A percentile compares a stretch with the other conserved stretches of the same genome.
Conservation (phyloP, 371 early-diverging fungal genomes). For the Mortierella sp. region DNA sequence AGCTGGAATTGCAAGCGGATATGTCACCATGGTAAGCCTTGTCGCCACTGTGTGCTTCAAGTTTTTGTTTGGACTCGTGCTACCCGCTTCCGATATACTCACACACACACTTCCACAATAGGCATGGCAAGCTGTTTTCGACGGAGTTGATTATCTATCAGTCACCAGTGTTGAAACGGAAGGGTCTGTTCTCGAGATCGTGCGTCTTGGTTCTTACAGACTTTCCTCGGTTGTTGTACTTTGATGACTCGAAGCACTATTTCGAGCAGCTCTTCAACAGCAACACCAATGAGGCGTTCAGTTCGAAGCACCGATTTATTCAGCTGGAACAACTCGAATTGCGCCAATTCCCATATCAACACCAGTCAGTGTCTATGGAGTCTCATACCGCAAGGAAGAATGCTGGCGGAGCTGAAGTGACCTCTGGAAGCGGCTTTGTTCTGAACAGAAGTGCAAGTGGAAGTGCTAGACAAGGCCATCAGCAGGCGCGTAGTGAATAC, state of each 20-base stretch:
- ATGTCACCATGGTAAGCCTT: constrained; percentile 34
- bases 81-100: background rate
- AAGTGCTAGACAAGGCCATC: constrained; percentile 5
- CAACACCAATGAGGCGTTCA: constrained; percentile 18
- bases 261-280: constrained; percentile 41
- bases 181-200: constrained; percentile 70
- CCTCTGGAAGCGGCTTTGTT: constrained; percentile 23
- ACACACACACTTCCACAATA: too few relatives aligned
- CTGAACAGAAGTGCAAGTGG: constrained; percentile 11
- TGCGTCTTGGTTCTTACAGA: constrained; percentile 76
- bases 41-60: background rate
- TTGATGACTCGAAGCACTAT: constrained; percentile 63
- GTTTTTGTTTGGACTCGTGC: background rate
- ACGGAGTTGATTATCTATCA: constrained; percentile 73
- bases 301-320: too few relatives aligned
- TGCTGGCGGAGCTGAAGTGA: constrained; percentile 13
- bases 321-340: constrained; percentile 10
- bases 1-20: constrained; percentile 25
- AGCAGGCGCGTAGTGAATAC: constrained; percentile 21
- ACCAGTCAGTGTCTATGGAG: constrained; percentile 22
- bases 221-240: constrained; percentile 73
- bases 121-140: constrained; percentile 58
- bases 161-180: constrained; percentile 68
- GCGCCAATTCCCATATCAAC: constrained; percentile 4
- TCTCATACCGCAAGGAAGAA: constrained; percentile 19